Percentiles rank a stretch among this genome's conserved stretches.
Conservation (phyloP, 2,329 filamentous ascomycete species). For the Golovinomyces cichoracearum region DNA sequence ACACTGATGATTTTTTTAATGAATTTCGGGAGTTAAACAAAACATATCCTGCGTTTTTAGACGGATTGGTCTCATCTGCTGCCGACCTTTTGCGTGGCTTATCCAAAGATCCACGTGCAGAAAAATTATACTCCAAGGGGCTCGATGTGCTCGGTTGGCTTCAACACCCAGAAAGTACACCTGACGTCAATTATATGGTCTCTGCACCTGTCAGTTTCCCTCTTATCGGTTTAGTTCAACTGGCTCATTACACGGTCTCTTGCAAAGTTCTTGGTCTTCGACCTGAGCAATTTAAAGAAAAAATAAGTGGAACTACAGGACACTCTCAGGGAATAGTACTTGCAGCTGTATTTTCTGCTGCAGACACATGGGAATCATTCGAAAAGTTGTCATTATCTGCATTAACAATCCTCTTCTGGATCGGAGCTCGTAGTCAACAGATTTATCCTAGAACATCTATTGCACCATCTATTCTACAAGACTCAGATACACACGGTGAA, state of each 20-base stretch:
- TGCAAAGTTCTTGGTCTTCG: conserved; percentile 77
- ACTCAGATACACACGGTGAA: conserved; percentile 82
- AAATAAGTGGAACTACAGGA: conserved; percentile 69
- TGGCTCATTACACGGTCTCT: conserved; percentile 84
- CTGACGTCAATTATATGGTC: conserved; percentile 80
- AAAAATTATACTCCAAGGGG: conserved; percentile 95
- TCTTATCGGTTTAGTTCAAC: conserved; percentile 81
- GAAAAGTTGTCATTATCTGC: conserved; percentile 53
- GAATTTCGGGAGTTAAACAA: conserved; percentile 76
- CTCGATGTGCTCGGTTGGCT: conserved; percentile 87
- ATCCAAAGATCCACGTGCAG: conserved; percentile 57
- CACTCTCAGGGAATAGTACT: conserved; percentile 94
- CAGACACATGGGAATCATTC: conserved; percentile 82
- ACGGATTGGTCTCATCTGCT: conserved; percentile 54
- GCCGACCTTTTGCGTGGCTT: conserved; percentile 72
- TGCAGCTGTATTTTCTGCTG: conserved; percentile 70
- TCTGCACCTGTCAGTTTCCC: conserved; percentile 90
- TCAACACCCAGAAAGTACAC: conserved; percentile 64
- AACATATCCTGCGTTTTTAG: conserved; percentile 76
- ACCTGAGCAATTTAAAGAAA: conserved; percentile 64
- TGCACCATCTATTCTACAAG: conserved; percentile 68
- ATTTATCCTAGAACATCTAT: conserved; percentile 88
- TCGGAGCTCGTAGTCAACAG: conserved; percentile 87
- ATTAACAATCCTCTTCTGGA: conserved; percentile 92
- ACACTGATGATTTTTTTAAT: conserved; percentile 98